Evolutionary conservation across 768 basidiomycete species (phyloP).

Genomic region (Termitomyces sp.): DNA sequence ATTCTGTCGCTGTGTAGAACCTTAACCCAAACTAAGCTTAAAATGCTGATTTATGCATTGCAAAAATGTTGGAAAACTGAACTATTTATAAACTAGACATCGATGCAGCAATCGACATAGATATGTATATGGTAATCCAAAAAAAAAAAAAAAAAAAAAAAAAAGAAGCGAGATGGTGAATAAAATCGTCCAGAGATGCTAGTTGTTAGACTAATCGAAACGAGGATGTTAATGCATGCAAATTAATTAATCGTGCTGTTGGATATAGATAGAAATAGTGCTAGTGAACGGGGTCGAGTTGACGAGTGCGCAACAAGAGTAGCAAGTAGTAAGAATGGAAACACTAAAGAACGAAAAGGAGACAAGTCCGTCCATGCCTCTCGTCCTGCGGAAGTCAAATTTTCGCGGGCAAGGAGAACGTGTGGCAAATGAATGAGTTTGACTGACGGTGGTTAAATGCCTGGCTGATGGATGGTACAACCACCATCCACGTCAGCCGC

Average conservation of each 20-base stretch:
- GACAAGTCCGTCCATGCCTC: conserved; percentile 2
- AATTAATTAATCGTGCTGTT: conserved; percentile 3
- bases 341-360: neutral
- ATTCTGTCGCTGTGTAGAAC: neutral
- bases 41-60: neutral
- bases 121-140: conserved; percentile 5
- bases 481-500: conserved; percentile 51
- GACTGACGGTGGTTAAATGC: neutral
- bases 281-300: neutral
- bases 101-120: conserved; percentile 2
- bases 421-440: neutral
- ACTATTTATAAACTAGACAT: conserved; percentile 1
- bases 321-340: neutral
- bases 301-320: neutral
- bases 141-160: neutral
- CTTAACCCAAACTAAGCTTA: too few species aligned
- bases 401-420: neutral
- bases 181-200: conserved; percentile 4
- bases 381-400: conserved; percentile 2
- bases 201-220: conserved; percentile 1
- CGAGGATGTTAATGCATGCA: conserved; percentile 4
- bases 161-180: neutral
- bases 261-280: conserved; percentile 4
- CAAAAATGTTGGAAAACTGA: neutral
- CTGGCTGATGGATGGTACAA: conserved; percentile 16